A percentile compares a stretch with the other conserved stretches of the same genome.
Evolutionary conservation across 2,329 filamentous ascomycete genomes (phyloP).

Genomic region (Arthrobotrys pseudoclavata): DNA sequence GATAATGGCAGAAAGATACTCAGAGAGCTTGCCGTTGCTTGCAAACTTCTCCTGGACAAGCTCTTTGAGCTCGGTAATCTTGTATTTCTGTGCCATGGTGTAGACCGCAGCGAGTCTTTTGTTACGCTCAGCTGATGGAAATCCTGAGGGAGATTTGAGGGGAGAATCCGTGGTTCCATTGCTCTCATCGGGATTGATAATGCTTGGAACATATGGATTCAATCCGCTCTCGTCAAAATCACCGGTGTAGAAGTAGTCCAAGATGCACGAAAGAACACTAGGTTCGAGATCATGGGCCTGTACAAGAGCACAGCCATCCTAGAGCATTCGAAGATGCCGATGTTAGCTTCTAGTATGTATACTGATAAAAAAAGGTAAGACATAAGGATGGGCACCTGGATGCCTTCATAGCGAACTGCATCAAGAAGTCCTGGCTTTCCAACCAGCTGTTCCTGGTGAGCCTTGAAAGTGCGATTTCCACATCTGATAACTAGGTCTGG

Average conservation of each 20-base stretch:
- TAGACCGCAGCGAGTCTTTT: slow-evolving; percentile 31
- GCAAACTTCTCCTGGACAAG: slow-evolving; percentile 37
- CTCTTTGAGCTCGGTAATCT: slow-evolving; percentile 21
- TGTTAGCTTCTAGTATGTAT: neutral
- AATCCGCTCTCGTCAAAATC: slow-evolving; percentile 42
- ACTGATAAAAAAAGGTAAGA: neutral
- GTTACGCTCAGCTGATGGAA: slow-evolving; percentile 15
- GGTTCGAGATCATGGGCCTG: slow-evolving; percentile 22
- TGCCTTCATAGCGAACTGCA: slow-evolving; percentile 27
- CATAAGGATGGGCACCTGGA: neutral
- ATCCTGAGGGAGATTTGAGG: slow-evolving; percentile 12
- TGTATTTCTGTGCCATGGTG: slow-evolving; percentile 41
- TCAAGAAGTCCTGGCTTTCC: slow-evolving; percentile 13
- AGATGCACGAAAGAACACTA: slow-evolving; percentile 26
- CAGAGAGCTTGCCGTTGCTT: slow-evolving; percentile 20
- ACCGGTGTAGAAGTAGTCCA: slow-evolving; percentile 46
- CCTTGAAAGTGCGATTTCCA: slow-evolving; percentile 26
- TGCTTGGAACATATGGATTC: slow-evolving; percentile 31
- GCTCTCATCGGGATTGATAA: neutral
- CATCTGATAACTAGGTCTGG: slow-evolving; percentile 42
- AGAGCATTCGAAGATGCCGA: neutral
- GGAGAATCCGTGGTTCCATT: neutral
- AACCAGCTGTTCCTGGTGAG: slow-evolving; percentile 46
- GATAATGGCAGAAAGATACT: slow-evolving; percentile 29
- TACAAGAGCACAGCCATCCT: slow-evolving; percentile 30